Evolutionary conservation across 2,329 filamentous ascomycete species (phyloP), one percentile per base, ranked within the genome.

Genomic region (Colletotrichum tabaci): DNA sequence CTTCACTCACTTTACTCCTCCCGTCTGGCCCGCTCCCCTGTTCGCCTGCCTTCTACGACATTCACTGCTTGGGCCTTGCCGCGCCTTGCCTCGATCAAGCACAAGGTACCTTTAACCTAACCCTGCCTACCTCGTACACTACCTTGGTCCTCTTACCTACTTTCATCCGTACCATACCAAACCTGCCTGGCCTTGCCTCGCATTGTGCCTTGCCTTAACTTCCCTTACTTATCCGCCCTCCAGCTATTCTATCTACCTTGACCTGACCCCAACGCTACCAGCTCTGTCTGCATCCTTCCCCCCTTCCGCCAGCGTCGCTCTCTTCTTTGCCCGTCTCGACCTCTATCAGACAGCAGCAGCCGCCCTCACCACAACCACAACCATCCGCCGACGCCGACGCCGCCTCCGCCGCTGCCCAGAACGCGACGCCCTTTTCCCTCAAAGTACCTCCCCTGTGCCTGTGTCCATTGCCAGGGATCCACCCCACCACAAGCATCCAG

Each of bases 401-500:
- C 65, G 23, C 66, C 70, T 44, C 49, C 70, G 66, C 70, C 67
- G 61, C 66, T 66, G 58, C 61, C 71, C 71, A 73, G 71, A 63
- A 73, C 71, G 67, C 71, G 67, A 66, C 67, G 57, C 61, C 47
- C 64, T 56, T 52, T 62, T 61, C 65, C 61, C 53, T 66, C 64
- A 52, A 72, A 61, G 69, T 72, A 72, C 69, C 69, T 69, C 69
- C 66, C 69, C 69, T 72, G 69, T 64, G 69, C 69, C 53, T 68
- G 66, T 56, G 52, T 35, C 64, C 61, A 35, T 61, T 57, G 52
- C 58, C 71, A 57, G 68, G 64, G 60, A 67, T 66, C 73, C 73
- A 74, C 73, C 72, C 73, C 73, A 74, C 73, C 73, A 74, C 64
- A 66, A 74, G 58, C 61, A 71, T 67, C 61, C 62, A 73, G 73